Percentiles rank a stretch among this genome's conserved stretches.
phyloP scores from a whole-genome alignment of 1,284 basidiomycete genomes.

The Cutaneotrichosporon sp. region DNA sequence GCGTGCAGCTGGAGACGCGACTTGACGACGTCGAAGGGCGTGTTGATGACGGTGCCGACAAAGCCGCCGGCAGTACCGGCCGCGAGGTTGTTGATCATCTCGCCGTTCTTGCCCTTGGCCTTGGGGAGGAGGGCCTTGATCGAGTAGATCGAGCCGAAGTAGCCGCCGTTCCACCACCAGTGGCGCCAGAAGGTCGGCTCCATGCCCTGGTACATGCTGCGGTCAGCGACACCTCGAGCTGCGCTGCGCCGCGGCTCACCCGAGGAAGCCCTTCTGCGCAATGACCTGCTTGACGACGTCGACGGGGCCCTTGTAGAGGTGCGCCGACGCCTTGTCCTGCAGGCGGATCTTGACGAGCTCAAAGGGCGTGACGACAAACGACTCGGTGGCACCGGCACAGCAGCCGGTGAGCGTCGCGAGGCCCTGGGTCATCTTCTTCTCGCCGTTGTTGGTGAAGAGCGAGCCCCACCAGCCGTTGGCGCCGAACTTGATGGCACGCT shows the following conservation, averaged over 20 bases:
- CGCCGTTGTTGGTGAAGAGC: conserved; percentile 58
- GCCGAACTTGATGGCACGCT: conserved; percentile 88
- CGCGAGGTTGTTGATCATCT: conserved; percentile 87
- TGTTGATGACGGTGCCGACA: conserved; percentile 66
- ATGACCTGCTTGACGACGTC: conserved; percentile 83
- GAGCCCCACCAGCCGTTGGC: conserved; percentile 82
- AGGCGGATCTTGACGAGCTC: conserved; percentile 95
- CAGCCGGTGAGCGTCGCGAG: conserved; percentile 89
- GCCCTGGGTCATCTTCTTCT: conserved; percentile 81
- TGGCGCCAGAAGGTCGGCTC: conserved; percentile 95
- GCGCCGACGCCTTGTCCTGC: conserved; percentile 83
- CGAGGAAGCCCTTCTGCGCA: conserved; percentile 73
- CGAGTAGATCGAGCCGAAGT: conserved; percentile 87
- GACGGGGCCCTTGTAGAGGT: conserved; percentile 75
- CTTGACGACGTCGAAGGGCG: conserved; percentile 80
- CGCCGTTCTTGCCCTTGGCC: conserved; percentile 70
- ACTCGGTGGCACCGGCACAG: conserved; percentile 93
- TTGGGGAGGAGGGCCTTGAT: conserved; percentile 78
- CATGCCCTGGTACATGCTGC: conserved; percentile 67
- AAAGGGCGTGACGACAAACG: conserved; percentile 83
- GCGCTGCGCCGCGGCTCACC: conserved; percentile 64
- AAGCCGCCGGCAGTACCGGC: conserved; percentile 90
- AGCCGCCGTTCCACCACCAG: conserved; percentile 87
- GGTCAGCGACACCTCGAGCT: neutral
- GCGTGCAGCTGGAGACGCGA: conserved; percentile 87